Evolutionary conservation across 306 rosid genomes (phyloP), one percentile per base, ranked within the genome.

Genomic region (Sesbania bispinosa): DNA sequence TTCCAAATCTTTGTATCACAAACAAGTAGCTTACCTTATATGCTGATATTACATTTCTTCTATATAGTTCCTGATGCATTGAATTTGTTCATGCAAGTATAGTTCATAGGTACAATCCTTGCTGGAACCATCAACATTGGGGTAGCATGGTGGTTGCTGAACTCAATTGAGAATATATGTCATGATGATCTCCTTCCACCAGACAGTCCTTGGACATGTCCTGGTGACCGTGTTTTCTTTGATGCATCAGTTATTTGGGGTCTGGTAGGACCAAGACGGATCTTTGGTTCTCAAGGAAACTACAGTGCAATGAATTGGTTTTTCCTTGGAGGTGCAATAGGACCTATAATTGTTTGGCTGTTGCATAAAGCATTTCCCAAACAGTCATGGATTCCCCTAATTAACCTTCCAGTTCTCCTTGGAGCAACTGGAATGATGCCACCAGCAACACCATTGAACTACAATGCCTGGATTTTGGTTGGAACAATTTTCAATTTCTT

Each of bases 191-290:
- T 83, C 47, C 92, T 88, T 24, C 89, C 90, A 0, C 4, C 48
- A 6, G 77, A 74, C 39, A 92, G 97, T 61, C 97, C 93, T 0
- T 92, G 96, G 96, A 92, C 97, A 46, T 92, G 97, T 50, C 97
- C 97, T 0, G 33, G 69, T 2, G 93, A 87, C 75, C 84, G 88
- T 0, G 93, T 92, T 27, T 92, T 92, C 84, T 92, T 91, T 24
- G 96, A 91, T 59, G 96, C 96, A 4, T 91, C 97, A 13, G 93
- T 88, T 27, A 91, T 91, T 30, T 92, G 97, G 97, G 97, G 96
- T 10, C 52, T 92, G 55, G 93, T 85, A 2, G 97, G 97, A 61
- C 97, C 97, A 4, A 79, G 6, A 63, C 50, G 80, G 4, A 92
- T 92, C 38, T 92, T 89, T 69, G 97, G 97, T 15, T 35, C 81